A percentile compares a stretch with the other conserved stretches of the same genome.
Evolutionary conservation across 2,329 filamentous ascomycete species (phyloP).

Genomic region (Trichothecium sympodiale): DNA sequence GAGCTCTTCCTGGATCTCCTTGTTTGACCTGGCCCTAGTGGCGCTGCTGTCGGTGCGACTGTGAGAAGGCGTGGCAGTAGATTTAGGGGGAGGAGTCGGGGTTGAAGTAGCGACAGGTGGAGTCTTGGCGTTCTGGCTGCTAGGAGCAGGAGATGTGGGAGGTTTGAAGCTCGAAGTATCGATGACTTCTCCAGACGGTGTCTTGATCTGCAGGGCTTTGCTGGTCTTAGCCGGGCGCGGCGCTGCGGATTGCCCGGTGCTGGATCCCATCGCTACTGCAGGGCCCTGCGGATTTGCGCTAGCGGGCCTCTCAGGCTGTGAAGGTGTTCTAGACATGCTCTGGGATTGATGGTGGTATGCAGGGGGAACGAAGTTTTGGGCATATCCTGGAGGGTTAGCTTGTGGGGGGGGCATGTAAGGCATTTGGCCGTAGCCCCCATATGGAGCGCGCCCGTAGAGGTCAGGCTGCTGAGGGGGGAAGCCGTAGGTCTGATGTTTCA

Average conservation of each 20-base stretch:
- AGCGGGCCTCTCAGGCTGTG: constrained; percentile 59
- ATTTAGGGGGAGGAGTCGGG: constrained; percentile 69
- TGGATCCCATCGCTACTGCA: constrained; percentile 4
- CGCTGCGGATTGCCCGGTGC: constrained; percentile 40
- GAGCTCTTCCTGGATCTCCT: constrained; percentile 76
- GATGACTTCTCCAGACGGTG: constrained; percentile 66
- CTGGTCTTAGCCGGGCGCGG: constrained; percentile 45
- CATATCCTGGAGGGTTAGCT: constrained; percentile 38
- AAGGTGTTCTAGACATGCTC: constrained; percentile 74
- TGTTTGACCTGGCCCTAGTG: constrained; percentile 53
- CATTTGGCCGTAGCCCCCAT: constrained; percentile 31
- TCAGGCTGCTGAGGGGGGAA: constrained; percentile 35
- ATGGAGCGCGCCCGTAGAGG: constrained; percentile 26
- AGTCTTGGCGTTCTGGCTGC: constrained; percentile 47
- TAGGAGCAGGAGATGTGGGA: constrained; percentile 44
- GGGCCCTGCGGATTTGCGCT: constrained; percentile 48
- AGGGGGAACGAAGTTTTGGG: constrained; percentile 31
- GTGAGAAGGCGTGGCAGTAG: constrained; percentile 49
- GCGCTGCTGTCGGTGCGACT: constrained; percentile 58
- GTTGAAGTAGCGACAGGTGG: constrained; percentile 64
- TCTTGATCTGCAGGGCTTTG: constrained; percentile 74
- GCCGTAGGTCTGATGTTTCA: constrained; percentile 54
- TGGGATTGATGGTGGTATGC: constrained; percentile 42
- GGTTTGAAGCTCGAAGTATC: constrained; percentile 53
- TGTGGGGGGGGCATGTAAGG: constrained; percentile 37